A percentile compares a stretch with the other conserved stretches of the same genome.
These are phyloP conservation scores for Schizophyllum commune DNA, from an alignment of 1,284 basidiomycete genomes.

Conservation along the genomic window DNA sequence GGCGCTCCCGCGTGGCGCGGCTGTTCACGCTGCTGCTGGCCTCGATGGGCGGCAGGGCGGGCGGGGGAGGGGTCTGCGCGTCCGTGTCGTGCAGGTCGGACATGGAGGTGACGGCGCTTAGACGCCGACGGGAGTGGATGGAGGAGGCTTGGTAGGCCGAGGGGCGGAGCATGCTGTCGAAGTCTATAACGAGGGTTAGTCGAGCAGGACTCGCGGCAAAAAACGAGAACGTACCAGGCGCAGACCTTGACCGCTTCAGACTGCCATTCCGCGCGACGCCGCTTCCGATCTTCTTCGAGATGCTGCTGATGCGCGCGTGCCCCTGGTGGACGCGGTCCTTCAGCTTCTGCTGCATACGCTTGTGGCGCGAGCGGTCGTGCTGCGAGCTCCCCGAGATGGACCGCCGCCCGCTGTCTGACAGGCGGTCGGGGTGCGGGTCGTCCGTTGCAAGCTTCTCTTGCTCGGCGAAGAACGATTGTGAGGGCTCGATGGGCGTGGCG, in stretches of 20 bases:
- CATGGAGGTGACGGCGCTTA: conserved; percentile 39
- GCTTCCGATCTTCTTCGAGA: conserved; percentile 68
- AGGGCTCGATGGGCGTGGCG: conserved; percentile 32
- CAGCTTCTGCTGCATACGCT: conserved; percentile 66
- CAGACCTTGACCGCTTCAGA: conserved; percentile 52
- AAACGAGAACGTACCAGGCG: conserved; percentile 42
- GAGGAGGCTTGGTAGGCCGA: conserved; percentile 75
- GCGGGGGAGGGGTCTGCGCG: conserved; percentile 34
- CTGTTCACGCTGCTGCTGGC: conserved; percentile 33
- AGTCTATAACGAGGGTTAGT: conserved; percentile 35
- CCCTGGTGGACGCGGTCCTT: conserved; percentile 67
- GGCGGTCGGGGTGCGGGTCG: conserved; percentile 1
- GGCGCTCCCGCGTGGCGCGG: conserved; percentile 54
- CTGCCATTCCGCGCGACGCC: conserved; percentile 51
- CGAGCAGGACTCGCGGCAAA: background rate
- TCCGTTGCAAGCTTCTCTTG: background rate
- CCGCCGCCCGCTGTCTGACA: conserved; percentile 4
- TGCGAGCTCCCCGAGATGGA: conserved; percentile 7
- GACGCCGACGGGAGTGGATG: conserved; percentile 69
- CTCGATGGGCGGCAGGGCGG: conserved; percentile 30
- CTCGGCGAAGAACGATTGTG: conserved; percentile 8
- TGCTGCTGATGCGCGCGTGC: conserved; percentile 63
- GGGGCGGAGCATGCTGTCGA: conserved; percentile 52
- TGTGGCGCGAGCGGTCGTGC: conserved; percentile 36
- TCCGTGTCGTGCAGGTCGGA: conserved; percentile 28